Percentiles rank a stretch among this genome's conserved stretches.
phyloP scores from a whole-genome alignment of 495 filamentous ascomycete species.

The Aspergillus taichungensis region DNA sequence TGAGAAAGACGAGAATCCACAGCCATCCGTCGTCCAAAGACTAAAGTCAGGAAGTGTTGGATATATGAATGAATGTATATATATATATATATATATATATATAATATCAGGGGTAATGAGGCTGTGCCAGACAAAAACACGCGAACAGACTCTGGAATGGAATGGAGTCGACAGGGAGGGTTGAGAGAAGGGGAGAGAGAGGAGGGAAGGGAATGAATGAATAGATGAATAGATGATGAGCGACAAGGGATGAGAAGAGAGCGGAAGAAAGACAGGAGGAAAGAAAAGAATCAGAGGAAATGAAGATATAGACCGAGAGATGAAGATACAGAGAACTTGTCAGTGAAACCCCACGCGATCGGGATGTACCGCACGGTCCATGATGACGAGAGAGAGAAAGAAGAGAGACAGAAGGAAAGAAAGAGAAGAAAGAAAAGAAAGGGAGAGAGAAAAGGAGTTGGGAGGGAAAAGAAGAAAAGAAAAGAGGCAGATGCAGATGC shows the following conservation, averaged over 20 bases:
- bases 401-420: background rate
- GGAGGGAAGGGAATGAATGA: background rate
- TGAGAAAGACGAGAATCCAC: too few species aligned
- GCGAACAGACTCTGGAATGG: background rate
- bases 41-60: too few species aligned
- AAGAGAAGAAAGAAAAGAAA: background rate
- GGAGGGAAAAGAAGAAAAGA: background rate
- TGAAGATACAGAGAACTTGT: background rate
- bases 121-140: too few species aligned
- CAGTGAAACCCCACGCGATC: background rate
- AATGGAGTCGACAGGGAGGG: background rate
- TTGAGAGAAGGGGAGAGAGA: background rate
- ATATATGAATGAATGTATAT: too few species aligned
- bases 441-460: background rate
- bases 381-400: background rate
- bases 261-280: background rate
- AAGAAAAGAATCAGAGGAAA: slow-evolving; percentile 3
- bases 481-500: background rate
- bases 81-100: too few species aligned
- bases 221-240: background rate
- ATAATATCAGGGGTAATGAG: too few species aligned
- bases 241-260: background rate
- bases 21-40: too few species aligned
- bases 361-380: too few species aligned
- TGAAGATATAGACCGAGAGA: slow-evolving; percentile 3